Evolutionary conservation across 805 yeast species (phyloP).

Genomic region (Peterozyma xylosa): DNA sequence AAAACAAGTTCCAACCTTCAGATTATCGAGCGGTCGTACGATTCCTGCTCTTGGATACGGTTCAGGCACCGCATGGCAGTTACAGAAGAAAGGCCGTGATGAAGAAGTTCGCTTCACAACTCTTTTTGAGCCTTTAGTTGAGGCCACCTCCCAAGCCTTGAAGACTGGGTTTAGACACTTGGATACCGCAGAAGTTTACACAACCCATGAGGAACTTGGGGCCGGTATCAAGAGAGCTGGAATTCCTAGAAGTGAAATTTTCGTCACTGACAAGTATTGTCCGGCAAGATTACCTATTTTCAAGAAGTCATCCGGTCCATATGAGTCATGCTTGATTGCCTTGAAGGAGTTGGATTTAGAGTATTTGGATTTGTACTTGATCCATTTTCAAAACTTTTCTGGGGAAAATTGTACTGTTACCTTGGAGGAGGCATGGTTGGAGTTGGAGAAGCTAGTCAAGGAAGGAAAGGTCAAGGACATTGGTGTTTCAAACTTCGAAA

Average conservation of each 20-base stretch:
- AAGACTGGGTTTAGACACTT: slow-evolving; percentile 48
- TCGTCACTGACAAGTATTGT: slow-evolving; percentile 55
- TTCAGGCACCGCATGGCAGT: slow-evolving; percentile 52
- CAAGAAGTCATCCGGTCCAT: slow-evolving; percentile 28
- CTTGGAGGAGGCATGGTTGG: slow-evolving; percentile 43
- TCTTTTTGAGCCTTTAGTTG: slow-evolving; percentile 31
- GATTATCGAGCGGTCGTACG: slow-evolving; percentile 36
- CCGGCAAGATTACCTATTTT: slow-evolving; percentile 20
- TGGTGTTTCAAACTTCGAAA: slow-evolving; percentile 58
- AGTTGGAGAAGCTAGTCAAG: slow-evolving; percentile 32
- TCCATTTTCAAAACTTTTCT: slow-evolving; percentile 50
- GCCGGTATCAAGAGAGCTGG: slow-evolving; percentile 39
- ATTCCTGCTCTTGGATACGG: slow-evolving; percentile 47
- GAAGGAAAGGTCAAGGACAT: slow-evolving; percentile 40
- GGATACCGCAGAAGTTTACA: slow-evolving; percentile 65
- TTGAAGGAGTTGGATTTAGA: slow-evolving; percentile 40
- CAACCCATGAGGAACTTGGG: slow-evolving; percentile 54
- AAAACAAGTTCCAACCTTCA: slow-evolving; percentile 12
- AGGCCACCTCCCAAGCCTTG: slow-evolving; percentile 38
- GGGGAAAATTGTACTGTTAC: slow-evolving; percentile 34
- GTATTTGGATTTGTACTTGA: slow-evolving; percentile 53
- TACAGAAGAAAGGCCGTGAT: slow-evolving; percentile 20
- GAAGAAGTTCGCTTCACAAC: slow-evolving; percentile 10
- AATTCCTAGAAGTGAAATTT: slow-evolving; percentile 38
- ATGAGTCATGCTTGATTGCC: slow-evolving; percentile 37